These are phyloP conservation scores for Colletotrichum tanaceti DNA, from an alignment of 2,329 filamentous ascomycete genomes.

Conservation along the genomic window DNA sequence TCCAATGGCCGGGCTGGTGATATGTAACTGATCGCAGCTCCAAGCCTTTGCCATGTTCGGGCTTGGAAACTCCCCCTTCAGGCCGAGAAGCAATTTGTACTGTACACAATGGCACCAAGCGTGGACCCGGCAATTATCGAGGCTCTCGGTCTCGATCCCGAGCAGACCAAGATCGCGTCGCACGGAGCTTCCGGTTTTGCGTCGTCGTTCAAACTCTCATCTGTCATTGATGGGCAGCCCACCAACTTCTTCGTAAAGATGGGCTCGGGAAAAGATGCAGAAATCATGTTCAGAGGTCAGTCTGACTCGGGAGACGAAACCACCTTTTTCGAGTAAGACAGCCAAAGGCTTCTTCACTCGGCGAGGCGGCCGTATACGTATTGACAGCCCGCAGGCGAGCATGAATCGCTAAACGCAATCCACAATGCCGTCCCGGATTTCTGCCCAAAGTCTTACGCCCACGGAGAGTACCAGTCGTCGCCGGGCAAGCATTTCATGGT, in stretches of 20 bases:
- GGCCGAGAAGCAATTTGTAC: not conserved
- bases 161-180: constrained; percentile 64
- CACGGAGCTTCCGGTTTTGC: constrained; percentile 77
- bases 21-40: constrained; percentile 2
- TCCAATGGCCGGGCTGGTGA: constrained; percentile 11
- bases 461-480: constrained; percentile 70
- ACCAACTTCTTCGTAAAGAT: constrained; percentile 79
- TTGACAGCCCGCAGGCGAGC: constrained; percentile 72
- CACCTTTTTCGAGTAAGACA: constrained; percentile 52
- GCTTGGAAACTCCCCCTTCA: not conserved
- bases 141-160: constrained; percentile 69
- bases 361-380: not conserved
- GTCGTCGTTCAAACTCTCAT: constrained; percentile 70
- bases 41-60: not conserved
- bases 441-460: constrained; percentile 79
- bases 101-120: constrained; percentile 46
- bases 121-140: constrained; percentile 72
- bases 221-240: constrained; percentile 59
- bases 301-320: not conserved
- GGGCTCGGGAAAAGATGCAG: constrained; percentile 67
- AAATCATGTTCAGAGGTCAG: constrained; percentile 76
- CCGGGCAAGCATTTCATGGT: constrained; percentile 68
- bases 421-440: constrained; percentile 76
- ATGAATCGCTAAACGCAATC: constrained; percentile 85
- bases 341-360: not conserved